Evolutionary conservation across 345 rosid genomes (phyloP).

Genomic region (Ailanthus altissimus): DNA sequence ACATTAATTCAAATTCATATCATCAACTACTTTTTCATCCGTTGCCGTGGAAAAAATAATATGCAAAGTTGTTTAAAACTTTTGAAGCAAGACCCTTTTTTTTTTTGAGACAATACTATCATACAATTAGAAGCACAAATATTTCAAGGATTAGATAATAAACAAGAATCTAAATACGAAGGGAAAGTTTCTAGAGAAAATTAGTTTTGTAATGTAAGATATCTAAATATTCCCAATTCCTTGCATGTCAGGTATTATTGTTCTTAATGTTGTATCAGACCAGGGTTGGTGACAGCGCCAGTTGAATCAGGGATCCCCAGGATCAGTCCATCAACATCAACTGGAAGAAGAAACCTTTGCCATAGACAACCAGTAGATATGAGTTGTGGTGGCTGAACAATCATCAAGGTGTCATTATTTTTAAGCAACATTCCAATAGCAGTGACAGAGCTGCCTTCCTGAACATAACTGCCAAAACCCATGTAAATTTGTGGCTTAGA

Average conservation of each 20-base stretch:
- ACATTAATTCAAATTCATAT: no score
- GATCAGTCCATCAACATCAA: conserved; percentile 51
- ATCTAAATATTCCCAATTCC: background rate
- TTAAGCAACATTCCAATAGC: conserved; percentile 43
- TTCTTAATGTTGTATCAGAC: conserved; percentile 17
- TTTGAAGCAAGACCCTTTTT: background rate
- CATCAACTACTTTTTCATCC: no score
- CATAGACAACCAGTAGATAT: conserved; percentile 53
- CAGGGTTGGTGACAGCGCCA: conserved; percentile 18
- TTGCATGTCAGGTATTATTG: conserved; percentile 19
- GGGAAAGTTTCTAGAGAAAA: background rate
- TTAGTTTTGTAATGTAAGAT: background rate
- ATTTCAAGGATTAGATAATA: background rate
- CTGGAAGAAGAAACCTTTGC: conserved; percentile 46
- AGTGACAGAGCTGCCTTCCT: conserved; percentile 53
- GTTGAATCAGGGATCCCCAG: conserved; percentile 31
- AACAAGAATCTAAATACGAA: background rate
- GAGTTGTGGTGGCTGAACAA: conserved; percentile 45
- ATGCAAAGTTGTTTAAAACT: background rate
- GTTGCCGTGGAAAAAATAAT: background rate
- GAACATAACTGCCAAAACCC: conserved; percentile 42
- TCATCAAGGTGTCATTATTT: conserved; percentile 35
- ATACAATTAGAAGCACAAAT: background rate
- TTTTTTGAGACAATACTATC: background rate
- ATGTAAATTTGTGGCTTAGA: conserved; percentile 21